Evolutionary conservation across 345 rosid genomes (phyloP).

Genomic region (Kernera saxatilis): DNA sequence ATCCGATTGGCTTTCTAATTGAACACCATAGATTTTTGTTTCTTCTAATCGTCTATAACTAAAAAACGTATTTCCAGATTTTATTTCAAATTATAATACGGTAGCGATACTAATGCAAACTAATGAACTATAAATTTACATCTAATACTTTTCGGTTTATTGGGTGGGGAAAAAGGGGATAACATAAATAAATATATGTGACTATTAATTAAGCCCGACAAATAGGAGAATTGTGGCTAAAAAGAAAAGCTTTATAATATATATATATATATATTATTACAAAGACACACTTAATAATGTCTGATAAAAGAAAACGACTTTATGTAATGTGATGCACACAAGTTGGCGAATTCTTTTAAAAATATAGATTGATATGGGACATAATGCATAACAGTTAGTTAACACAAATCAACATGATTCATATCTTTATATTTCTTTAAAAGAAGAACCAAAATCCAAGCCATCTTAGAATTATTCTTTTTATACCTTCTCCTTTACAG

Average conservation of each 20-base stretch:
- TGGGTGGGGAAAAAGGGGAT: slow-evolving; percentile 19
- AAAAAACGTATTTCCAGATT: neutral
- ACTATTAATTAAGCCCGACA: slow-evolving; percentile 28
- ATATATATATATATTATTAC: slow-evolving; percentile 1
- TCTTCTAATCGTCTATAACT: neutral
- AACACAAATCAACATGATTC: slow-evolving; percentile 28
- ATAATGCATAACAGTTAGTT: slow-evolving; percentile 28
- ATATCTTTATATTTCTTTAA: slow-evolving; percentile 15
- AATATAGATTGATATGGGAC: slow-evolving; percentile 21
- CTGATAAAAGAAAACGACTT: slow-evolving; percentile 29
- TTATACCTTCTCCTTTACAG: slow-evolving; percentile 2
- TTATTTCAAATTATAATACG: neutral
- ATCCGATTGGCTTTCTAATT: neutral
- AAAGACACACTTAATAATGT: slow-evolving; percentile 27
- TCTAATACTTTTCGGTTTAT: neutral
- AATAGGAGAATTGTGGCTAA: slow-evolving; percentile 31
- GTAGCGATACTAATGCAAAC: neutral
- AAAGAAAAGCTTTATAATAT: slow-evolving; percentile 4
- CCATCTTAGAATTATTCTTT: neutral
- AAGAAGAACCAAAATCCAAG: slow-evolving; percentile 8
- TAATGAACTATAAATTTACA: neutral
- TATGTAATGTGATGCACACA: slow-evolving; percentile 25
- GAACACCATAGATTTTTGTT: neutral
- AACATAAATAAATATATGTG: slow-evolving; percentile 18
- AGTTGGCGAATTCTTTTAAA: neutral